Evolutionary conservation across 352 stramenopile species (phyloP).

Genomic region (Globisporangium rhizosaccharum): DNA sequence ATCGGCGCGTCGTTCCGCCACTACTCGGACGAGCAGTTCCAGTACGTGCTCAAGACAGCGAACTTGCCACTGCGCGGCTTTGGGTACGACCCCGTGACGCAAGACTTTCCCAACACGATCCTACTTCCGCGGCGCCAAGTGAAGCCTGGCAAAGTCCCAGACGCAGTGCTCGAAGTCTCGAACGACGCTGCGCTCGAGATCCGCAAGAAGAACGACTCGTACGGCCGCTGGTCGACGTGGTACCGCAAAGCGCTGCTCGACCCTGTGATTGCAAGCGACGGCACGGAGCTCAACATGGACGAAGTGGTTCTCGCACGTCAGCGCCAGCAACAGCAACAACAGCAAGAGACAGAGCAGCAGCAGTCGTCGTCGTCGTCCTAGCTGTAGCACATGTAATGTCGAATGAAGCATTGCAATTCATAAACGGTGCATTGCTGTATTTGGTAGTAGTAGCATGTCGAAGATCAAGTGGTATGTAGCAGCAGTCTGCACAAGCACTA

Average conservation of each 20-base stretch:
- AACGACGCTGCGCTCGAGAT: conserved; percentile 62
- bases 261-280: conserved; percentile 73
- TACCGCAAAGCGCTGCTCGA: conserved; percentile 74
- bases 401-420: not conserved
- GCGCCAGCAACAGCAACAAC: conserved; percentile 3
- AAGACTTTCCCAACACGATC: conserved; percentile 72
- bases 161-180: conserved; percentile 52
- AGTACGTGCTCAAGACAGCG: conserved; percentile 74
- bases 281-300: conserved; percentile 79
- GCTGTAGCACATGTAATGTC: not conserved
- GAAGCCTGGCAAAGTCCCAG: conserved; percentile 49
- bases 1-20: conserved; percentile 81
- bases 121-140: conserved; percentile 73
- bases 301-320: conserved; percentile 62
- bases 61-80: conserved; percentile 77
- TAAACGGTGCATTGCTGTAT: too few relatives aligned
- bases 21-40: conserved; percentile 79
- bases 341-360: conserved; percentile 6
- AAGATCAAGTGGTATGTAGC: not conserved
- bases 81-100: conserved; percentile 80
- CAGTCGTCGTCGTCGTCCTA: not conserved
- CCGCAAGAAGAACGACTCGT: conserved; percentile 74
- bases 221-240: conserved; percentile 71
- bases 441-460: too few relatives aligned
- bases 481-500: not conserved